Base-by-base conservation (phyloP, 495 filamentous ascomycete species). In the Penicillium coprophilum region DNA sequence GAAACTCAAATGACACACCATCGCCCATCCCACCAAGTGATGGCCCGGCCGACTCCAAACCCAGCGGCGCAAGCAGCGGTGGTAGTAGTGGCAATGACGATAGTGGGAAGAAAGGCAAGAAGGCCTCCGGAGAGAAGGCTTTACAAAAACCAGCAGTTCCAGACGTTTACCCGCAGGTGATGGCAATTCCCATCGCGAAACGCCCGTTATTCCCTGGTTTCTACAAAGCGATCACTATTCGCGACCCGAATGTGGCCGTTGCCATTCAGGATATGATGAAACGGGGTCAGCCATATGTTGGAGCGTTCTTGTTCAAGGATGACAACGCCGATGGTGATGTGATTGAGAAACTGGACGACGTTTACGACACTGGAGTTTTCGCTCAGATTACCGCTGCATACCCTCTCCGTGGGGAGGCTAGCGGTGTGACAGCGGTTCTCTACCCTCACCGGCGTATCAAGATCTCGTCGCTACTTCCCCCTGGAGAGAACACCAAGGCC, bases 161-260 rank as follows among this genome's bases (percentile, higher is more conserved):
- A 20, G 95, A 97, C 46, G 86, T 97, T 36, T 99, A 99, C 69
- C 94, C 95, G 20, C 93, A 97, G 66, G 92, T 99, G 46, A 92
- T 99, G 88, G 95, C 95, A 1, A 93, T 99, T 53, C 94, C 95
- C n/a, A 96, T 99, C 62, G 88, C 90, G 6, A 92, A 94, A 74
- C 83, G 95, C 45, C 95, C 94, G 23, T 75, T 99, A 2, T 99
- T 97, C 72, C 95, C 95, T 0, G 95, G 95, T 0, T 99, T 96
- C 74, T 99, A 99, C 76, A 99, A 99, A 70, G 92, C 95, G 3
- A 89, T 99, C 56, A 97, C 94, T 5, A 92, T 99, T 50, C 87
- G 87, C 58, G 90, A 99, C 68, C 88, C 86, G 6, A 87, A 91
- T 60, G 95, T 99, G 21, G 85, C 89, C 30, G 80, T 83, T 34